phyloP scores from a whole-genome alignment of 805 yeast species.

The Cyberlindnera suaveolens region DNA sequence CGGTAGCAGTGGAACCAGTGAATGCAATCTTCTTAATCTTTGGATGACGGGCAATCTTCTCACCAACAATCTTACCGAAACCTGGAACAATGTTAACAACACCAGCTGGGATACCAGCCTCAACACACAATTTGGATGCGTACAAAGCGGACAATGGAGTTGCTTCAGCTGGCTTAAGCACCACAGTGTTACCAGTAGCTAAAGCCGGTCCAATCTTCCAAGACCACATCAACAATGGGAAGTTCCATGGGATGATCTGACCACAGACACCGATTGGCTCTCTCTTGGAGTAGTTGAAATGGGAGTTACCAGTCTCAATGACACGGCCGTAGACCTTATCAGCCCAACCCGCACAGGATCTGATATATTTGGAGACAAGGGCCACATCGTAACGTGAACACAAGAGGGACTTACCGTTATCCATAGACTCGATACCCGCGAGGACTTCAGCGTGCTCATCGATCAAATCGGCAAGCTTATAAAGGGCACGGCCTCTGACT shows the following conservation, averaged over 20 bases:
- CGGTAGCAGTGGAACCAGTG: constrained; percentile 86
- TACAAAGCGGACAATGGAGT: constrained; percentile 79
- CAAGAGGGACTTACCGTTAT: constrained; percentile 79
- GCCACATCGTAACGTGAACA: constrained; percentile 75
- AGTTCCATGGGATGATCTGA: constrained; percentile 89
- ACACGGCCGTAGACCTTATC: constrained; percentile 59
- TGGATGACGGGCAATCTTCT: constrained; percentile 62
- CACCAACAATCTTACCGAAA: constrained; percentile 71
- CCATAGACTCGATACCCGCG: constrained; percentile 80
- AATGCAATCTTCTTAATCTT: constrained; percentile 74
- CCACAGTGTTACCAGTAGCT: constrained; percentile 80
- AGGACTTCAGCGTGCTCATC: constrained; percentile 69
- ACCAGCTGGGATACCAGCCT: constrained; percentile 82
- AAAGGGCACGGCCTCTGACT: constrained; percentile 53
- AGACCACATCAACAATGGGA: constrained; percentile 82
- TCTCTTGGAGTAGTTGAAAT: constrained; percentile 60
- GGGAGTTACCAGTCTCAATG: constrained; percentile 55
- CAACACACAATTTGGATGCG: constrained; percentile 54
- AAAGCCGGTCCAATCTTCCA: constrained; percentile 87
- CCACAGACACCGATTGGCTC: constrained; percentile 90
- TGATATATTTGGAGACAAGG: constrained; percentile 60
- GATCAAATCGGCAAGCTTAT: constrained; percentile 71
- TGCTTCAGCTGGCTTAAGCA: constrained; percentile 82
- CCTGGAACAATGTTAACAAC: constrained; percentile 77
- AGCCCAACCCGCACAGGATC: constrained; percentile 82